A percentile compares a stretch with the other conserved stretches of the same genome.
Conservation (phyloP, 1,284 basidiomycete species). For the Puccinia horiana region DNA sequence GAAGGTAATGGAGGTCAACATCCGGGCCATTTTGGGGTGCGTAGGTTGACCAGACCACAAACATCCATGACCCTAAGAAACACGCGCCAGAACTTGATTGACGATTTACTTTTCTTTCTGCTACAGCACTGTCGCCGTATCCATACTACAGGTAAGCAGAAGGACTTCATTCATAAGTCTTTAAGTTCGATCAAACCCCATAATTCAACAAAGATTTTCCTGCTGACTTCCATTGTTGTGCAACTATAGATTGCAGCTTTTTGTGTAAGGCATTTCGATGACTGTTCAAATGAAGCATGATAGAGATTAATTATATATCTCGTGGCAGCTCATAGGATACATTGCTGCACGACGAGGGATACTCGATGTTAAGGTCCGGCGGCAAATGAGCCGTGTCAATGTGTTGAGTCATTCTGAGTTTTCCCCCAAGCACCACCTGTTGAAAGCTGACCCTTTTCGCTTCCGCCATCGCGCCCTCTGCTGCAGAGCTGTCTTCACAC, state of each 20-base stretch:
- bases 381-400: conserved; percentile 32
- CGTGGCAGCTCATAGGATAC: conserved; percentile 37
- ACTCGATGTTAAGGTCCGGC: not conserved
- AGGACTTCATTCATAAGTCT: not conserved
- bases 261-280: conserved; percentile 25
- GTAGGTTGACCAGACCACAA: not conserved
- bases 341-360: conserved; percentile 24
- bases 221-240: not conserved
- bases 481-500: conserved; percentile 56
- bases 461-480: not conserved
- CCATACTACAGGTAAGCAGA: conserved; percentile 22
- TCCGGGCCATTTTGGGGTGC: not conserved
- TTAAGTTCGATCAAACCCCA: not conserved
- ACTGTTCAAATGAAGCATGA: not conserved
- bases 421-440: not conserved
- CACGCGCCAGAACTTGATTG: not conserved
- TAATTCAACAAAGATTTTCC: not conserved
- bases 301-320: not conserved
- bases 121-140: conserved; percentile 27
- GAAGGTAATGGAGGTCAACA: not conserved
- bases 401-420: conserved; percentile 15
- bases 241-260: conserved; percentile 29
- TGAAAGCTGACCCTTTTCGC: conserved; percentile 52
- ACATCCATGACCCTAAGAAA: not conserved
- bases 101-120: not conserved